Percentiles rank a stretch among this genome's conserved stretches.
Conservation (phyloP, 1,139 yeast genomes). For the Suhomyces wounanorum region DNA sequence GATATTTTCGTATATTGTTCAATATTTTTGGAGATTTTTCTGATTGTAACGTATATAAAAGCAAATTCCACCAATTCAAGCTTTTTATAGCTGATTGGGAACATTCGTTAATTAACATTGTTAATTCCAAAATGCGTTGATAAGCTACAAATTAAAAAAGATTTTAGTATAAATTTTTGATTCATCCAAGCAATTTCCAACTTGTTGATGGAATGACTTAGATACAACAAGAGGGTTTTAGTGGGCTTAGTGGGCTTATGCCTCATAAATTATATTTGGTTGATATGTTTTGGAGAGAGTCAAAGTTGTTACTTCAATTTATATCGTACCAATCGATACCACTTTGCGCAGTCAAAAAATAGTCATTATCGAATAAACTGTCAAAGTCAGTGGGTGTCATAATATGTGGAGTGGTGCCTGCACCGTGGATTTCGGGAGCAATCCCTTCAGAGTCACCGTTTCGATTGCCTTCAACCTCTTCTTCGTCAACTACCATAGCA, state of each 20-base stretch:
- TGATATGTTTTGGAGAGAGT: neutral
- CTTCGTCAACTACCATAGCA: neutral
- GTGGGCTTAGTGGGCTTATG: neutral
- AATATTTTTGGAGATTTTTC: no score
- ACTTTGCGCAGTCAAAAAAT: slow-evolving; percentile 9
- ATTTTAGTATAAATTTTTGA: neutral
- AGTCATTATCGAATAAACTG: slow-evolving; percentile 6
- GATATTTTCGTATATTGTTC: no score
- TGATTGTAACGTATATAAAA: no score
- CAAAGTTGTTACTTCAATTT: neutral
- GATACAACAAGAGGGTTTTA: neutral
- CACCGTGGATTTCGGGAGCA: neutral
- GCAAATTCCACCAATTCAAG: no score
- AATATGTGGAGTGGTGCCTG: neutral
- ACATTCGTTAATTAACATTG: no score
- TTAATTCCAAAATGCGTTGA: neutral
- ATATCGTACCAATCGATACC: slow-evolving; percentile 9
- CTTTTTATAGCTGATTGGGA: no score
- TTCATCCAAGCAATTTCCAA: neutral
- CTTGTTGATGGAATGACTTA: neutral
- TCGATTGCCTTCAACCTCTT: neutral
- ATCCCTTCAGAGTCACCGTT: neutral
- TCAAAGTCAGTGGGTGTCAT: slow-evolving; percentile 6
- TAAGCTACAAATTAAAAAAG: neutral
- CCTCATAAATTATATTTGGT: neutral